Evolutionary conservation across 1,284 basidiomycete genomes (phyloP), one percentile per base, ranked within the genome.

Genomic region (Phellinidium pouzarii): DNA sequence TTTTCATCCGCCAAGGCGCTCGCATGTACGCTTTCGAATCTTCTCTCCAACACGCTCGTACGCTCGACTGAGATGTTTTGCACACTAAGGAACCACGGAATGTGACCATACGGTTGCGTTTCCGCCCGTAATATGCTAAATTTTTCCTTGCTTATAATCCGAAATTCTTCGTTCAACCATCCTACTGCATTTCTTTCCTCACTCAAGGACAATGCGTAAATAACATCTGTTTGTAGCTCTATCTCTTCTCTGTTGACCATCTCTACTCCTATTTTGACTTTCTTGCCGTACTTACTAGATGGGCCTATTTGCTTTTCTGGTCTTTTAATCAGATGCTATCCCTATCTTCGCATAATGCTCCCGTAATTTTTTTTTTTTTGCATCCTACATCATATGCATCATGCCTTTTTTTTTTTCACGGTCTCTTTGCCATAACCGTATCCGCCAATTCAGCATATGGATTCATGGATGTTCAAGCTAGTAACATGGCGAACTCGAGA

Each of bases 1-100:
- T 78, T 58, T 88, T 91, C 61, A 67, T 87, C 58, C 77, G 84
- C 54, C 88, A 91, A 68, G 87, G 87, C 50, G 84, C 85, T 51
- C 77, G 83, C 65, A 83, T 91, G 74, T 80, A 79, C 65, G 74
- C 77, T 57, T 76, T 78, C 64, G 66, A 65, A 58, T 65, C 69
- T 64, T 53, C 51, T 52, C 27, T 53, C 47, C 44, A 45, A 44
- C 53, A 43, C 45, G 43, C 46, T 53, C 34, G 44, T 43, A 49
- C 37, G 19, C 27, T 42, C 52, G 48, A 53, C 55, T 57, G 25
- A 57, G 52, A 50, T 47, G 42, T 34, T 38, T 53, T 48, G 26
- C 52, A 57, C 42, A 37, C 52, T 48, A 57, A 57, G 55, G 55
- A 57, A 51, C 46, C 53, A 53, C 36, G 51, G 54, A 52, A 44